These are phyloP conservation scores for Fonsecaea multimorphosa DNA, from an alignment of 2,329 filamentous ascomycete genomes.

Conservation along the genomic window DNA sequence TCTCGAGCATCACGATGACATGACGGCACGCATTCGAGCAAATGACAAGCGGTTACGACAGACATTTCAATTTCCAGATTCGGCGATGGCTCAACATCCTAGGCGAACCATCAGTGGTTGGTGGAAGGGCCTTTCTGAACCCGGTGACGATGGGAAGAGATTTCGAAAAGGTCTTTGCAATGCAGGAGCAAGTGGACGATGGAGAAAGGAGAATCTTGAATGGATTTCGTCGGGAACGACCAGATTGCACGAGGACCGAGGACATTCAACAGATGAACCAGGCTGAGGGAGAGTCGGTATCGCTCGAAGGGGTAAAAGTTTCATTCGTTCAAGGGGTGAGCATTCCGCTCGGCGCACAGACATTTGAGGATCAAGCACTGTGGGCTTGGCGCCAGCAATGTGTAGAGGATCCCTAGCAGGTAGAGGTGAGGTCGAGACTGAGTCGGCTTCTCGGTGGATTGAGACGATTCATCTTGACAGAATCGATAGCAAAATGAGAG, in stretches of 20 bases:
- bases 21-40: conserved; percentile 23
- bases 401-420: neutral
- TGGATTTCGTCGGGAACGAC: conserved; percentile 9
- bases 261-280: neutral
- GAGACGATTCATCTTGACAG: neutral
- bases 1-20: conserved; percentile 24
- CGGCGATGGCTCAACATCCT: conserved; percentile 18
- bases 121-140: conserved; percentile 22
- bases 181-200: conserved; percentile 13
- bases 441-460: neutral
- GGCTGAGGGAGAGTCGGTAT: conserved; percentile 9
- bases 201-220: conserved; percentile 5
- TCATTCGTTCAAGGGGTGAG: conserved; percentile 16
- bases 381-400: neutral
- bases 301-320: conserved; percentile 10
- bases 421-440: neutral
- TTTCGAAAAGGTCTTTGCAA: conserved; percentile 14
- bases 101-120: conserved; percentile 24
- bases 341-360: neutral
- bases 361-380: neutral
- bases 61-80: conserved; percentile 12
- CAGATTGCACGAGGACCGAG: conserved; percentile 11
- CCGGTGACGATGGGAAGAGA: conserved; percentile 15
- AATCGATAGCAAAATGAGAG: neutral
- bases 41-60: conserved; percentile 12